Conservation (phyloP, 371 early-diverging fungal species). For the Syncephalastrum racemosum region DNA sequence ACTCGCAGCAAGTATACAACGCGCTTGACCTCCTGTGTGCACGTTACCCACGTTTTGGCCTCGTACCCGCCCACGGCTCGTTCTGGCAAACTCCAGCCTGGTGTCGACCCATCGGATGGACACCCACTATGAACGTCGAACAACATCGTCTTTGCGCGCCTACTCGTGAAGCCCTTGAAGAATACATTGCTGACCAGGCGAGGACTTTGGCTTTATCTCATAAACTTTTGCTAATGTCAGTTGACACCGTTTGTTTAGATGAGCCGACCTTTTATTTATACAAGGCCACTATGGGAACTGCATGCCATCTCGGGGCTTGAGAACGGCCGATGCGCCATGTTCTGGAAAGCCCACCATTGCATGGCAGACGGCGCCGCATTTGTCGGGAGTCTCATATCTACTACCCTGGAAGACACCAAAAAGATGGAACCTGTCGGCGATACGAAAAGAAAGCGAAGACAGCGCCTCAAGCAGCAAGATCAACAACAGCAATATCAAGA, state of each 20-base stretch:
- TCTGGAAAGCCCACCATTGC: constrained; percentile 42
- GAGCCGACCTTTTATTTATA: constrained; percentile 26
- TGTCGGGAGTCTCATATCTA: constrained; percentile 22
- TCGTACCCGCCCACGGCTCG: constrained; percentile 19
- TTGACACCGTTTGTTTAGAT: constrained; percentile 6
- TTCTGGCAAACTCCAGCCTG: constrained; percentile 23
- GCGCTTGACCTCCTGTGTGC: constrained; percentile 21
- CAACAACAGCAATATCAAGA: too few species aligned
- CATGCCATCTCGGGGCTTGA: constrained; percentile 34
- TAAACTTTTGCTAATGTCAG: background rate
- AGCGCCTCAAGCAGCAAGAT: background rate
- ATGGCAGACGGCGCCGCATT: constrained; percentile 35
- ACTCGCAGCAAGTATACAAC: constrained; percentile 13
- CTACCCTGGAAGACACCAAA: constrained; percentile 11
- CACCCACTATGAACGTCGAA: constrained; percentile 17
- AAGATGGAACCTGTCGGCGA: background rate
- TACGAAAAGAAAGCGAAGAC: background rate
- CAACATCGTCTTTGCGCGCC: constrained; percentile 24
- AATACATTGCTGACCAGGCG: constrained; percentile 25
- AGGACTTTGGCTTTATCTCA: background rate
- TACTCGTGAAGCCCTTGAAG: constrained; percentile 18
- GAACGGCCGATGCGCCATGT: constrained; percentile 26
- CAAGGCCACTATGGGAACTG: constrained; percentile 35
- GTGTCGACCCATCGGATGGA: constrained; percentile 20
- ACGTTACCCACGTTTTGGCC: constrained; percentile 25